phyloP scores from a whole-genome alignment of 176 grass and related monocot species.

The Rhynchospora tenuis region DNA sequence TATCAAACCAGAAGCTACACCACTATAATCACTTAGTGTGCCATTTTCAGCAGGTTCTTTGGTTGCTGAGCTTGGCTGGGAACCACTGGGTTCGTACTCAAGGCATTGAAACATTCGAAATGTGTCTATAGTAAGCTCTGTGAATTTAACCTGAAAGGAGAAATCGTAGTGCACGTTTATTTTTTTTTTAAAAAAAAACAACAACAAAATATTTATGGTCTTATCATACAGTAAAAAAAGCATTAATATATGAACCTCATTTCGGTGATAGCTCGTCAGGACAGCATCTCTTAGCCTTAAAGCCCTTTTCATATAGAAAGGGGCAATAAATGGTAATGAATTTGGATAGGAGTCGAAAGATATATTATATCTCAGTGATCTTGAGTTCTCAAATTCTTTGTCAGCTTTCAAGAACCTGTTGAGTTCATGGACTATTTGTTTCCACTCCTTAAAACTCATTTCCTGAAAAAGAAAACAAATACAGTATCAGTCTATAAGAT shows the following conservation, averaged over 20 bases:
- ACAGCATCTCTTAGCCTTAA: constrained; percentile 87
- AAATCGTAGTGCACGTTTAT: not conserved
- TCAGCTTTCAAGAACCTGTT: constrained; percentile 81
- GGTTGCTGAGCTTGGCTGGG: constrained; percentile 52
- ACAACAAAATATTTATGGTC: not conserved
- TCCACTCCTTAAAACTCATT: constrained; percentile 98
- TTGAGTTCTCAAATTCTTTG: constrained; percentile 57
- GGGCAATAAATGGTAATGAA: constrained; percentile 56
- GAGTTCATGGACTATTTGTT: constrained; percentile 82
- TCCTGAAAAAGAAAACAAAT: constrained; percentile 35
- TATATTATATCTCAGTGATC: constrained; percentile 67
- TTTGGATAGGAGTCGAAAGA: constrained; percentile 81
- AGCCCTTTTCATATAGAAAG: constrained; percentile 72
- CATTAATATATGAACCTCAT: constrained; percentile 49
- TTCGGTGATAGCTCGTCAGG: constrained; percentile 72
- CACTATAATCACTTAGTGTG: constrained; percentile 77
- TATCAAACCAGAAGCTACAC: constrained; percentile 75
- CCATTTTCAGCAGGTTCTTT: constrained; percentile 95
- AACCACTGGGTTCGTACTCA: constrained; percentile 94
- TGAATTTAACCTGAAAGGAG: constrained; percentile 76
- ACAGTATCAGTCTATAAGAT: not conserved
- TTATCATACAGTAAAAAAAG: not conserved
- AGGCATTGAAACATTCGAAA: constrained; percentile 92
- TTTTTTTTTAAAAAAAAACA: not conserved
- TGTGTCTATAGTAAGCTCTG: constrained; percentile 89